Evolutionary conservation across 805 yeast genomes (phyloP), one percentile per base, ranked within the genome.

Genomic region (Ogataea naganishii): DNA sequence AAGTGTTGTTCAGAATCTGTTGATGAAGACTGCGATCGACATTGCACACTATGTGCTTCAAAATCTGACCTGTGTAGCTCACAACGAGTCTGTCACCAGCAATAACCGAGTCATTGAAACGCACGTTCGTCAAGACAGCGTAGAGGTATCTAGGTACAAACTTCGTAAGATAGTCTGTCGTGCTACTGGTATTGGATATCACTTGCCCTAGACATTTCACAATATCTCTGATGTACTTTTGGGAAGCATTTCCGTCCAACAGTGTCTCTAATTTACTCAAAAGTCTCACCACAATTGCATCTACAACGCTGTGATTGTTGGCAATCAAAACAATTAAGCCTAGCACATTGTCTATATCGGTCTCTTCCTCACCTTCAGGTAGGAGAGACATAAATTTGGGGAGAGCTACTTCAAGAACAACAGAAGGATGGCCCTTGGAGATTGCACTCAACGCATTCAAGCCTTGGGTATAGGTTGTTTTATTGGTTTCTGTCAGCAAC

Each of bases 361-460:
- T 31, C 26, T 35, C 10, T 3, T 12, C 14, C 15, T 43, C 46
- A 19, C 27, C 20, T n/a, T 61, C 63, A 3, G 81, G 78, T 15
- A 80, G 53, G 13, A 66, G 47, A 2, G 68, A 49, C 8, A 79
- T 43, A 32, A 77, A 49, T 15, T 58, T 63, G 6, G 79, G 80
- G 26, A 74, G 53, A 1, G 75, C 62, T 14, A 64, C 49, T 16
- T 69, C 74, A 16, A 73, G 48, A 2, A 80, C 65, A 2, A 68
- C 43, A 17, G 58, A 45, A 5, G 60, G 45, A 18, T 58, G 47
- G 13, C 43, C 38, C 7, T 51, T 43, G n/a, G 72, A 64, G 3
- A 78, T 43, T 9, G 53, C 54, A 5, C 67, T 63, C 29, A 86
- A 52, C 0, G 85, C 76, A 7, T 58, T 64, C 15, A 80, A 47